Evolutionary conservation across 345 rosid genomes (phyloP), one percentile per base, ranked within the genome.

Genomic region (Hibiscus tridactylites): DNA sequence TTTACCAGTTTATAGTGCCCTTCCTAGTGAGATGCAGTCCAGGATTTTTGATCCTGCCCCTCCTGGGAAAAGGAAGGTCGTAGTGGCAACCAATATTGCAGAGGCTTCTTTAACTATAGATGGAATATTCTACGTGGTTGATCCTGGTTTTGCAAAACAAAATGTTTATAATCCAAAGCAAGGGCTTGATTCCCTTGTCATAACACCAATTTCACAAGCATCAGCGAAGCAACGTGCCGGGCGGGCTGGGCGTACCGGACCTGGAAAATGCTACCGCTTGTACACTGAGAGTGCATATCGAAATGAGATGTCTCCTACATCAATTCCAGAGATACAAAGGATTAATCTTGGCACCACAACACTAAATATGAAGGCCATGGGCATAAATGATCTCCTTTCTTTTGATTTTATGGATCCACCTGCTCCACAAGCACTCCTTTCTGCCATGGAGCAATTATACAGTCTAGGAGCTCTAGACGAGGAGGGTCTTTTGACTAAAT

Each of bases 251-350:
- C 89, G 88, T 78, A 89, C 90, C 0, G 95, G 95, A 10, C 95
- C 90, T 68, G 91, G 91, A 61, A 87, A 87, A 82, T 89, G 88
- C 66, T 89, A 85, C 33, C 88, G 88, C n/a, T 77, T 87, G 9
- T 87, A 87, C 79, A 85, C 91, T 37, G 95, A 89, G 79, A 85
- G 86, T 73, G 90, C 95, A 7, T 89, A 81, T 61, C 79, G 87
- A 72, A 85, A 89, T 81, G 94, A 89, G 81, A 85, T 87, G 91
- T 84, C 90, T 49, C 94, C 98, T 64, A 86, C 96, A 5, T 11
- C 92, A 10, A 79, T 87, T 76, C 97, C 98, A 13, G 98, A 93
- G 82, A 91, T 93, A 72, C 97, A 93, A 72, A 89, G 98, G 81
- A 87, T 88, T 61, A 87, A 91, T 75, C 98, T 93, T 73, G 98